Evolutionary conservation across 2,329 filamentous ascomycete genomes (phyloP), one percentile per base, ranked within the genome.

Genomic region (Beauveria sp.): DNA sequence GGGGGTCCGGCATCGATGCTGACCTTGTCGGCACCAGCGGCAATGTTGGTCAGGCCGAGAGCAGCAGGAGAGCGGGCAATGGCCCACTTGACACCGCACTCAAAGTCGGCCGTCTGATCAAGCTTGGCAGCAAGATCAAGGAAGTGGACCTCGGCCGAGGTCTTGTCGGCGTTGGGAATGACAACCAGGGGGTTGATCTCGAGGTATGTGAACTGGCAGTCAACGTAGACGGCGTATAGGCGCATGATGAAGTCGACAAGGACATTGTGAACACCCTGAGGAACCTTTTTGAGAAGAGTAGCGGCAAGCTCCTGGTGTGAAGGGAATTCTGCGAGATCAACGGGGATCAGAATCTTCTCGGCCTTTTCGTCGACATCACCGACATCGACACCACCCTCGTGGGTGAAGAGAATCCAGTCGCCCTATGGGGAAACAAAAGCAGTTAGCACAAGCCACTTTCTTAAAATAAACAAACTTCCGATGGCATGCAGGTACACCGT

Each of bases 121-220:
- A 99, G 83, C 87, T 99, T 99, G 75, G 94, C 94, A 70, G 94
- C 94, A 75, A 99, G 84, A 81, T 99, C 94, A 69, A 99, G 86
- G 87, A 99, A 99, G 85, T 97, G 86, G 59, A 99, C 94, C 47
- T 92, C 89, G 62, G 94, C 94, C 62, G 92, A 96, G 68, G 93
- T 97, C 73, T 85, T 89, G 70, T 92, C 87, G 67, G 85, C 88
- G 77, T 97, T 97, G 76, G 94, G 94, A 71, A 99, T 93, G 75
- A 97, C 94, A 64, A 99, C 94, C 66, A 99, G 83, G 69, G 94
- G 94, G 87, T 99, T 99, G 84, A 99, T 99, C 80, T 99, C 94
- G 70, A 99, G 91, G 83, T 99, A 99, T 73, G 94, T 97, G 86
- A 99, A 99, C 80, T 99, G 94, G 86, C 91, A 96, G 84, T 99